These are phyloP conservation scores for Pilatotrama ljubarskyi DNA, from an alignment of 768 basidiomycete species.

Conservation along the genomic window DNA sequence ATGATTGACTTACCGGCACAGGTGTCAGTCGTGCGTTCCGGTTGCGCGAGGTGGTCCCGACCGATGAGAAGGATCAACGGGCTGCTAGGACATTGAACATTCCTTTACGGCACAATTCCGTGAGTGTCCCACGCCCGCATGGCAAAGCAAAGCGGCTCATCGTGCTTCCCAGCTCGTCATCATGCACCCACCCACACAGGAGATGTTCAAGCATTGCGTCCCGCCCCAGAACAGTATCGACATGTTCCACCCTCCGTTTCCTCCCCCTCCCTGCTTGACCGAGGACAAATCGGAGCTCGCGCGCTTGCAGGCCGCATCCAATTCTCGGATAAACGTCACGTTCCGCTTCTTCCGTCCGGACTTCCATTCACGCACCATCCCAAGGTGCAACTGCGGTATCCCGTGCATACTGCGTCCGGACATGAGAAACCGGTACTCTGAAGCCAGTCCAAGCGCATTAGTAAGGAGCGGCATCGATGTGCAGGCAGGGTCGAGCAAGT, in stretches of 20 bases:
- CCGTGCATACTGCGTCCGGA: constrained; percentile 73
- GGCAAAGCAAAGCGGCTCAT: no score
- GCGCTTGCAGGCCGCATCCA: constrained; percentile 46
- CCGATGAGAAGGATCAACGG: constrained; percentile 55
- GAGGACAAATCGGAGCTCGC: constrained; percentile 5
- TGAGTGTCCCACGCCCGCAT: constrained; percentile 31
- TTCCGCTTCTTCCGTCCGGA: constrained; percentile 88
- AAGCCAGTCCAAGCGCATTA: background rate
- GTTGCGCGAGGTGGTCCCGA: constrained; percentile 74
- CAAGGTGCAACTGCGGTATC: constrained; percentile 71
- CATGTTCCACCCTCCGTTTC: constrained; percentile 56
- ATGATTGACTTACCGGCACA: constrained; percentile 33
- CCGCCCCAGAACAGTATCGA: constrained; percentile 74
- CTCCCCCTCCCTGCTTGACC: constrained; percentile 19
- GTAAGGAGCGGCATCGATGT: background rate
- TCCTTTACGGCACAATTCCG: constrained; percentile 77
- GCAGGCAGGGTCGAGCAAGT: background rate
- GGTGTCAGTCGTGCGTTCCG: constrained; percentile 72
- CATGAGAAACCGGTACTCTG: constrained; percentile 64
- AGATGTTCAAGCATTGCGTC: constrained; percentile 77
- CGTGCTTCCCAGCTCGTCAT: constrained; percentile 58
- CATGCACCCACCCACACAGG: constrained; percentile 86
- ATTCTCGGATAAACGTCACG: constrained; percentile 80
- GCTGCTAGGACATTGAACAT: constrained; percentile 74
- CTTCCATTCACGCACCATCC: constrained; percentile 64